Conservation (phyloP, 73 alveolate genomes). For the Paramecium pentaurelia region DNA sequence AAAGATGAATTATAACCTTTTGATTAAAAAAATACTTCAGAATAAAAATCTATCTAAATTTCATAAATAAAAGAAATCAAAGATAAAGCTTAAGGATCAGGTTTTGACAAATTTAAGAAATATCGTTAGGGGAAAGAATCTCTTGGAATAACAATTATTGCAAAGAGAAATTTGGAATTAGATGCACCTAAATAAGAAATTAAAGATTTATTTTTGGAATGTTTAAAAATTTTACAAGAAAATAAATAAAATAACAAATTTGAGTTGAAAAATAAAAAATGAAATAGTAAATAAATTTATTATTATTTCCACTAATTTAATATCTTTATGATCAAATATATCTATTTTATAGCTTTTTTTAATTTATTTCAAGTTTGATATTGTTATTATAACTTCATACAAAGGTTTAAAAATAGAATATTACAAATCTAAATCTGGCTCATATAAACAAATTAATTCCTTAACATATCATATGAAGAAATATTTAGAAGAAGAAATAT, state of each 20-base stretch:
- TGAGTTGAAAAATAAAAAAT: background rate
- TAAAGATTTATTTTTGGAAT: background rate
- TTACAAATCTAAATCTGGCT: too few relatives aligned
- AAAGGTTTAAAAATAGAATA: too few relatives aligned
- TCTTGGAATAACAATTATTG: background rate
- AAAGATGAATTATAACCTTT: slow-evolving; percentile 13
- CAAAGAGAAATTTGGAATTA: background rate
- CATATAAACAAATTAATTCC: too few relatives aligned
- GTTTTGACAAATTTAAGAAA: slow-evolving; percentile 3
- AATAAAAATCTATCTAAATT: background rate
- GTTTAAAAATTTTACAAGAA: background rate
- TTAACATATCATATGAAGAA: too few relatives aligned
- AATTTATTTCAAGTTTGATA: too few relatives aligned
- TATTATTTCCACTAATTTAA: background rate
- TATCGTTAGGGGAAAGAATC: slow-evolving; percentile 24
- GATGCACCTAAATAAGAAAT: slow-evolving; percentile 21
- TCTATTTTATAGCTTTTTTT: background rate
- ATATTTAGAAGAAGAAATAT: too few relatives aligned
- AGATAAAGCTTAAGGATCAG: background rate
- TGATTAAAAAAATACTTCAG: background rate
- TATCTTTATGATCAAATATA: too few relatives aligned
- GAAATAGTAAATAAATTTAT: background rate
- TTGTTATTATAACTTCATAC: too few relatives aligned
- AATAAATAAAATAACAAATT: background rate
- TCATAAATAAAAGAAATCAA: background rate